Base-by-base conservation (phyloP, 192 early-diverging fungal genomes). In the Dissophora ornata region DNA sequence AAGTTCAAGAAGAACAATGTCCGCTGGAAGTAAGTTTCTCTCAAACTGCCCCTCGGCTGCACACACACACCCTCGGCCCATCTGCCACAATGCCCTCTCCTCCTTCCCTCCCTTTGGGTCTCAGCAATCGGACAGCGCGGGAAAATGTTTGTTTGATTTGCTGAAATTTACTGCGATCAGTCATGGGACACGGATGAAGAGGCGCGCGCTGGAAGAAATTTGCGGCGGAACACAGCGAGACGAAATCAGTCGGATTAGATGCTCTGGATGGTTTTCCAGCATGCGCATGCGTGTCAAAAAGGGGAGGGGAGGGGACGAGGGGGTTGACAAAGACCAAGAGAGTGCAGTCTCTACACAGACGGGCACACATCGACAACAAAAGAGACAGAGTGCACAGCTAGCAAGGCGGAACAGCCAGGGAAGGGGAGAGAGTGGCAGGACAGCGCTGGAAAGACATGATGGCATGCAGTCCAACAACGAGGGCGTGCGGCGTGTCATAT, bases 1-100 rank as follows among this genome's bases (percentile, higher is more conserved):
- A 90, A 90, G 64, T 87, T 82, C 54, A 86, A 86, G 69, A 90
- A 90, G 69, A 90, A 90, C 67, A 86, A 89, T 79, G 86, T 90
- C 28, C 80, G 86, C 46, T 89, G 89, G 87, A 90, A 82, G 89
- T 90, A 83, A 71, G 86, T 82, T 29, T 3, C 15, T 2, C 8
- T 34, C n/a, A 7, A 8, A 12, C 34, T 30, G n/a, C 19, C 50
- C 22, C 24, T 52, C 25, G 4, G 4, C 25, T 24, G 12, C 24
- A 11, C 21, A 24, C 7, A 21, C 11, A 10, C 4, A 11, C 10
- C 24, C 47, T 49, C 36, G 7, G 36, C 36, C 36, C 6, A 38
- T 38, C 13, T 13, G 36, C 13, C 13, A 6, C 36, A 38, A 6
- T 38, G 36, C 36, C 13, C 36, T 38, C 36, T 38, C 13, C 36